phyloP scores from a whole-genome alignment of 495 filamentous ascomycete genomes.

The Penicillium bovifimosum region DNA sequence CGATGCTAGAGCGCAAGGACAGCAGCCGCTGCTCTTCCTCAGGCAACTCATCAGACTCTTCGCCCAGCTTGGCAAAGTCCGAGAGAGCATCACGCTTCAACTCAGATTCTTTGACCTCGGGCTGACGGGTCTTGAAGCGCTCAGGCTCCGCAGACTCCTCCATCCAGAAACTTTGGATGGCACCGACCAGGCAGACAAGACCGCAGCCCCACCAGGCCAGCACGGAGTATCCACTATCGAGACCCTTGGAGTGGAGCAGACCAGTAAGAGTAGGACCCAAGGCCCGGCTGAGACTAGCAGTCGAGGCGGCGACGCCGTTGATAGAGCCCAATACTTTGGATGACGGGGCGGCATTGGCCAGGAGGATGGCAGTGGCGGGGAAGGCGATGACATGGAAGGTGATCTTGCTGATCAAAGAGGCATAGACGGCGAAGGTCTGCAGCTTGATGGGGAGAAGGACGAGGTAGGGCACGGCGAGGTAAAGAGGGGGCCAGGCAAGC shows the following conservation, averaged over 20 bases:
- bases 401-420: constrained; percentile 79
- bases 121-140: constrained; percentile 18
- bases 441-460: constrained; percentile 68
- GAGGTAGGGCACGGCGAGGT: constrained; percentile 83
- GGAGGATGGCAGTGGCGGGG: constrained; percentile 76
- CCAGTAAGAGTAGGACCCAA: constrained; percentile 87
- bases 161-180: constrained; percentile 52
- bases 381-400: constrained; percentile 81
- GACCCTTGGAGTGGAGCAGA: constrained; percentile 72
- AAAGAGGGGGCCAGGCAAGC: constrained; percentile 79
- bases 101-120: constrained; percentile 22
- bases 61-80: constrained; percentile 20
- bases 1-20: constrained; percentile 39
- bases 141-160: constrained; percentile 35
- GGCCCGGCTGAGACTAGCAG: constrained; percentile 78
- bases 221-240: constrained; percentile 73
- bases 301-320: constrained; percentile 88
- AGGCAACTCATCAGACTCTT: constrained; percentile 13
- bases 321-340: constrained; percentile 78
- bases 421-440: constrained; percentile 67
- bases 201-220: constrained; percentile 90
- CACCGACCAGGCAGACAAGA: constrained; percentile 67
- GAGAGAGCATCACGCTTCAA: constrained; percentile 23
- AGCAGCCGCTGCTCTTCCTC: constrained; percentile 40
- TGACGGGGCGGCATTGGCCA: constrained; percentile 77